phyloP scores from a whole-genome alignment of 2,329 filamentous ascomycete species.

The Penicillium occitanis region DNA sequence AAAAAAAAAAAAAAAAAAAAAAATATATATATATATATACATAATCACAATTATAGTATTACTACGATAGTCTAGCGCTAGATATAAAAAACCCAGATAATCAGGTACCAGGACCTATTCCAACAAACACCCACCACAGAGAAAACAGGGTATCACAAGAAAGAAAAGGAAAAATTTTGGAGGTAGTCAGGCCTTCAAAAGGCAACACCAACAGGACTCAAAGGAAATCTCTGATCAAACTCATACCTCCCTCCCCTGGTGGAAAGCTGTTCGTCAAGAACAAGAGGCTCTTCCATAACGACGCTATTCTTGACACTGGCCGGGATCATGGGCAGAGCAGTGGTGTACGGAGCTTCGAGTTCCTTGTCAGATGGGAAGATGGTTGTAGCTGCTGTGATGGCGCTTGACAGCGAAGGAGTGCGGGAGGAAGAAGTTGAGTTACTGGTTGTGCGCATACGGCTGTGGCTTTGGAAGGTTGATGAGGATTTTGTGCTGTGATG shows the following conservation, averaged over 20 bases:
- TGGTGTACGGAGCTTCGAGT: conserved; percentile 22
- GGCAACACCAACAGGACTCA: conserved; percentile 25
- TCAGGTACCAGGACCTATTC: neutral
- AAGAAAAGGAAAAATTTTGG: neutral
- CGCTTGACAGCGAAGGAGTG: conserved; percentile 35
- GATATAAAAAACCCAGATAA: neutral
- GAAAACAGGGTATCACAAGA: conserved; percentile 13
- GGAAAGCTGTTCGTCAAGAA: conserved; percentile 21
- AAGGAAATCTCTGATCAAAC: conserved; percentile 23
- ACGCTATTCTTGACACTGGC: conserved; percentile 21
- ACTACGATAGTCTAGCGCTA: conserved; percentile 16
- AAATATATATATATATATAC: too few relatives aligned
- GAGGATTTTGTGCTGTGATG: conserved; percentile 20
- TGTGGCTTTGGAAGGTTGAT: conserved; percentile 18
- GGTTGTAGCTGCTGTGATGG: conserved; percentile 25
- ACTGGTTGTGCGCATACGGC: conserved; percentile 19
- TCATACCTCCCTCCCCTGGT: conserved; percentile 19
- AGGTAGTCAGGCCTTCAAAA: conserved; percentile 21
- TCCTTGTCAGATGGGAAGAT: conserved; percentile 27
- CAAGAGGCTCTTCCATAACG: conserved; percentile 17
- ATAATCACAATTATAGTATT: conserved; percentile 16
- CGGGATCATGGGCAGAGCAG: conserved; percentile 17
- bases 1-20: neutral
- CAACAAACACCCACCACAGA: conserved; percentile 2
- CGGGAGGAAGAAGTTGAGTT: conserved; percentile 19